Conservation (phyloP, 2,329 filamentous ascomycete species). For the Zasmidium citrigriseum region DNA sequence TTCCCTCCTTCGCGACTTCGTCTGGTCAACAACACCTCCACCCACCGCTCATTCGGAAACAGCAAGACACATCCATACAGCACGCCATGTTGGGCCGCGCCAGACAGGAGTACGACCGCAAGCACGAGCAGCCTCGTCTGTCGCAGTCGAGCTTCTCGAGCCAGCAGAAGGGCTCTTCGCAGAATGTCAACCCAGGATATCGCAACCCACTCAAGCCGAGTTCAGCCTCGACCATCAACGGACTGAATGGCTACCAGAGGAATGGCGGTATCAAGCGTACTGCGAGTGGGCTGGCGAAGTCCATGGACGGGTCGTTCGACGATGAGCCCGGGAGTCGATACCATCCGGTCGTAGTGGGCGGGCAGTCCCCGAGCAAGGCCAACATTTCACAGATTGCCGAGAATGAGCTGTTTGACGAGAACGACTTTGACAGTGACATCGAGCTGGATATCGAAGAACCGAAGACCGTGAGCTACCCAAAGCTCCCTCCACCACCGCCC, state of each 20-base stretch:
- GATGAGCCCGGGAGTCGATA: slow-evolving; percentile 32
- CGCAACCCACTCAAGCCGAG: slow-evolving; percentile 38
- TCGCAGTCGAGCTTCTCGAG: slow-evolving; percentile 60
- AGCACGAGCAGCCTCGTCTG: slow-evolving; percentile 32
- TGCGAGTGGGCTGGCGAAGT: slow-evolving; percentile 49
- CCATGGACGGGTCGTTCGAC: slow-evolving; percentile 42
- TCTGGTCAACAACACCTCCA: slow-evolving; percentile 9
- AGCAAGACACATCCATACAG: slow-evolving; percentile 4
- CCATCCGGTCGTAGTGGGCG: slow-evolving; percentile 39
- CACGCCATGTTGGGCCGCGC: slow-evolving; percentile 45
- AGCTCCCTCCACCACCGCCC: slow-evolving; percentile 33
- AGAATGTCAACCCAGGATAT: slow-evolving; percentile 23
- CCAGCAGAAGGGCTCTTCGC: slow-evolving; percentile 53
- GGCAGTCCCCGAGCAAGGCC: slow-evolving; percentile 35
- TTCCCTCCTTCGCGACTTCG: slow-evolving; percentile 18
- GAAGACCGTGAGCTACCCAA: slow-evolving; percentile 43
- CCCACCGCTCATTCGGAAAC: slow-evolving; percentile 15
- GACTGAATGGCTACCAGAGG: slow-evolving; percentile 12
- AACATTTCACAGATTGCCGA: slow-evolving; percentile 22
- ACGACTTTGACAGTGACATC: slow-evolving; percentile 85
- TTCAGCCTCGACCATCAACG: slow-evolving; percentile 30
- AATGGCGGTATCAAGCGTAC: slow-evolving; percentile 45
- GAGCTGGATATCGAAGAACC: slow-evolving; percentile 71
- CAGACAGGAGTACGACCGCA: slow-evolving; percentile 41
- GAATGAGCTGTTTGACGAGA: slow-evolving; percentile 62